Evolutionary conservation across 2,329 filamentous ascomycete genomes (phyloP), one percentile per base, ranked within the genome.

Genomic region (Beauveria pseudobassiana): DNA sequence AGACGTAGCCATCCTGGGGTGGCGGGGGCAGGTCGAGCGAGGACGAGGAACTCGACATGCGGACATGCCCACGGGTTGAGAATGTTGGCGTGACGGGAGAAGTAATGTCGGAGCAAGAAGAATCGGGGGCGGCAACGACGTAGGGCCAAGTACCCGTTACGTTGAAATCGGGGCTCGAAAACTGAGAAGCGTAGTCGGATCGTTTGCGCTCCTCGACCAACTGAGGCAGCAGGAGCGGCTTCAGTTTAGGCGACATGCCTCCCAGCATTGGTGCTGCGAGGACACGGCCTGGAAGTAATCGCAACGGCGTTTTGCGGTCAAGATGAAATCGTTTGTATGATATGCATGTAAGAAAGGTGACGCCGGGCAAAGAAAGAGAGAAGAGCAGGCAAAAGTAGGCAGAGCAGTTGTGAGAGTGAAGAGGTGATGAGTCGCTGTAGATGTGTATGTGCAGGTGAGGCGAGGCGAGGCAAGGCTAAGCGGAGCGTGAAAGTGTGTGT

Each of bases 1-100:
- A 87, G 61, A 80, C 87, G 64, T 74, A 75, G 69, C 75, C 75
- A 46, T 71, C 67, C 86, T 85, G 64, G 63, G 34, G 74, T n/a
- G 55, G 62, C 61, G 58, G 71, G 18, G 83, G 77, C 9, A 90
- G 80, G 61, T 89, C 87, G 62, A 91, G 78, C 5, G 92, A 96
- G 1, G 92, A 96, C 30, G 83, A 82, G 0, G 91, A 95, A 75
- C 90, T 93, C 26, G 87, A 83, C 67, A 84, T 85, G 67, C 86
- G 82, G 54, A 83, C 76, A 72, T 89, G 86, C 40, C 84, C 83
- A 63, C 82, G 82, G 54, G 86, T 74, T 3, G 82, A 87, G 69
- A 89, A 90, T 20, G 86, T 89, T 24, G 89, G 87, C 48, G 88
- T 90, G 43, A 87, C 77, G 57, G 89, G 89, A 22, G 88, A 87